Conservation (phyloP, 352 stramenopile genomes). For the Pythium apleroticum region DNA sequence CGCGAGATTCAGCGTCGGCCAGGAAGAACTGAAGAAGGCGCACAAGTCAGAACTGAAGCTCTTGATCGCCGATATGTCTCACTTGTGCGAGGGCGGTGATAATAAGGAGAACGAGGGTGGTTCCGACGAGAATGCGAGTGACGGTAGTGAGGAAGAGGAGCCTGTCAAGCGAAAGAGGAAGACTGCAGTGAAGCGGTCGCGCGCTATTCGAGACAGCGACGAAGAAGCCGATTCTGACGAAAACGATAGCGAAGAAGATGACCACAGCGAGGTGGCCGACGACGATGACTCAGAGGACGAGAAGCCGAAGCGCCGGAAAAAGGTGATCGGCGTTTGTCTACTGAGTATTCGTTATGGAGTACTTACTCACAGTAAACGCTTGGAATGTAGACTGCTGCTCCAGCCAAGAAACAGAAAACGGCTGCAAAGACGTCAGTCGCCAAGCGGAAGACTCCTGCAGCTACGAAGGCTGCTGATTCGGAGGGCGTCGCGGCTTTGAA, state of each 20-base stretch:
- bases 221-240: conserved; percentile 28
- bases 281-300: conserved; percentile 14
- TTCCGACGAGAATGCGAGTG: conserved; percentile 16
- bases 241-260: conserved; percentile 27
- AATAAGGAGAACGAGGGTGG: conserved; percentile 34
- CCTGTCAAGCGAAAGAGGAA: conserved; percentile 1
- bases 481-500: conserved; percentile 62
- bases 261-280: conserved; percentile 4
- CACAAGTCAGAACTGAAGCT: conserved; percentile 51
- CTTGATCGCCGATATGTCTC: conserved; percentile 51
- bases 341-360: not conserved
- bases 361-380: not conserved
- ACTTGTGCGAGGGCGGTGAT: conserved; percentile 27
- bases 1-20: conserved; percentile 43
- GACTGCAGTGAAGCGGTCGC: conserved; percentile 14
- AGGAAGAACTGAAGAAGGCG: conserved; percentile 40
- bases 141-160: conserved; percentile 23
- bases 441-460: conserved; percentile 17
- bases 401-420: conserved; percentile 14
- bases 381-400: not conserved
- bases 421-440: not conserved
- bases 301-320: conserved; percentile 22
- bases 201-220: conserved; percentile 33
- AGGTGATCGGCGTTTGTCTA: conserved; percentile 1
- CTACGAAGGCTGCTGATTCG: conserved; percentile 22